Base-by-base conservation (phyloP, 176 grass and related monocot genomes). In the Pharus latifolius region DNA sequence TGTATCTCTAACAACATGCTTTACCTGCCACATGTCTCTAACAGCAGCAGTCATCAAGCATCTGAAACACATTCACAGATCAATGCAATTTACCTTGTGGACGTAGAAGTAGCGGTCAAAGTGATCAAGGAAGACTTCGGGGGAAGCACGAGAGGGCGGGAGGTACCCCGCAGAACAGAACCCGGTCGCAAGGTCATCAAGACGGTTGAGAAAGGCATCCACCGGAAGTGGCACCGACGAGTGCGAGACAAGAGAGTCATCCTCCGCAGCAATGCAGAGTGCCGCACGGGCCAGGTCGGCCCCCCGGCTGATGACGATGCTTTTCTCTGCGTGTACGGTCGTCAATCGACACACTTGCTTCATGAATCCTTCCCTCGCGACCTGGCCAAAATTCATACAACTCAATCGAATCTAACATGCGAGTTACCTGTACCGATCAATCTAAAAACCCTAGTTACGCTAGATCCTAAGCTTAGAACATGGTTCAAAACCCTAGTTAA, bases 181-280 rank as follows among this genome's bases (percentile, higher is more conserved):
- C 7, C 65, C 93, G 33, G 74, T 19, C 24, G 86, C 83, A 37
- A 97, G 83, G 70, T 84, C 74, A 46, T 92, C 93, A 22, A 97
- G 83, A 49, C 93, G 76, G 37, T 72, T 35, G 69, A 97, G 16
- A 62, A 92, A 97, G 29, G 89, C 74, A 20, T 86, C 82, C 2
- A 97, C 93, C 6, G 89, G 93, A 9, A 97, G 81, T 44, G 93
- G 74, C 28, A 87, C 89, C 8, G 93, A 90, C 20, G 93, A 92
- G 67, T 97, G 93, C 7, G 93, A 97, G 29, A 90, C 76, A 38
- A 92, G 93, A 26, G 89, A 92, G 55, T 92, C 89, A 49, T 92
- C 89, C 82, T 97, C 93, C 65, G 83, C 89, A 3, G 83, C 89
- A 25, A 92, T 52, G 49, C 83, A 76, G 65, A 97, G 82, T 24